Base-by-base conservation (phyloP, 768 basidiomycete genomes). In the Leucogyrophana mollusca region DNA sequence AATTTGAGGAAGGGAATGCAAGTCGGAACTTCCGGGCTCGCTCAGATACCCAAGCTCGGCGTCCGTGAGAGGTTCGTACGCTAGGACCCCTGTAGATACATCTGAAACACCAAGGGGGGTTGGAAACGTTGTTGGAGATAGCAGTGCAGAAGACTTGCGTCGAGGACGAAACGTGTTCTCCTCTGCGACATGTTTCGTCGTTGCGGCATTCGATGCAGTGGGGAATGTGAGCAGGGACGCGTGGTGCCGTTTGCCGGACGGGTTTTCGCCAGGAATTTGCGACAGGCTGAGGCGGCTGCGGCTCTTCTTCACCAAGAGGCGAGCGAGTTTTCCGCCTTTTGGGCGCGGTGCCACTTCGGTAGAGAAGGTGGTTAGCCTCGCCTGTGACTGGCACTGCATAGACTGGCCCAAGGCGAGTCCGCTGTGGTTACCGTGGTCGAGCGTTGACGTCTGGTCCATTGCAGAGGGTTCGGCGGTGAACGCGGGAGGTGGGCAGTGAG, bases 101-200 rank as follows among this genome's bases (percentile, higher is more conserved):
- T 6, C 27, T 33, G 49, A 55, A 34, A 58, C 56, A 23, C 40
- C 45, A 34, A 52, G 17, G n/a, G 64, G 65, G 37, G 54, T 53
- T 2, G 64, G 64, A 30, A 68, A 66, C 8, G 20, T 37, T 9
- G 16, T 21, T 37, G 35, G 35, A 8, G 35, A 37, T 6, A 37
- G n/a, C 47, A 66, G 52, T 4, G 59, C 64, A 21, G 61, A 54
- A 44, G 64, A 66, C 56, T 66, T 66, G 46, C 66, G 64, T 43
- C 66, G 64, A 14, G 64, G 55, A 46, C 67, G 66, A 24, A 66
- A 66, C 2, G 59, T 68, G 51, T 66, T 66, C 55, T 59, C 57
- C 43, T 64, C 61, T 34, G 57, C 57, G 32, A 53, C 14, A 45
- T 51, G 56, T 40, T 57, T 66, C 33, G 53, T 38, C 23, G 54